These are phyloP conservation scores for Tricladium varicosporioides DNA, from an alignment of 2,329 filamentous ascomycete species.

Conservation along the genomic window DNA sequence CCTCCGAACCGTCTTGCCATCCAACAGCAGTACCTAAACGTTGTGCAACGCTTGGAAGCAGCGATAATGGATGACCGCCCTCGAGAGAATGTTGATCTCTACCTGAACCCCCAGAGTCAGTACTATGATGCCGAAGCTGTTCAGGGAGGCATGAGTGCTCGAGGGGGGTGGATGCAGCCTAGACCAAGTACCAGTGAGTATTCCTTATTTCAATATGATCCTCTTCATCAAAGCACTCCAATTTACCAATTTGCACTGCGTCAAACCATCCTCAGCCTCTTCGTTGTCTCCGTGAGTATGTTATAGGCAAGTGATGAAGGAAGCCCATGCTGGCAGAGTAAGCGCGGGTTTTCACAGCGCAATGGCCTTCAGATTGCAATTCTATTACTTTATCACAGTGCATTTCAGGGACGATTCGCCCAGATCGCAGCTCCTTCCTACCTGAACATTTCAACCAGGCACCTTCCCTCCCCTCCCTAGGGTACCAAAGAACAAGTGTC, in stretches of 20 bases:
- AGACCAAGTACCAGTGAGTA: background rate
- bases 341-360: background rate
- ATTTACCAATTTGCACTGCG: too few relatives aligned
- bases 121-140: conserved; percentile 6
- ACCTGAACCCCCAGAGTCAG: conserved; percentile 2
- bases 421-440: background rate
- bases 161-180: background rate
- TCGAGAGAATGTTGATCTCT: conserved; percentile 1
- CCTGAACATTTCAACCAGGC: background rate
- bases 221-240: too few relatives aligned
- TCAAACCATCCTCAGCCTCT: too few relatives aligned
- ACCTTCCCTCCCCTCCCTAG: background rate
- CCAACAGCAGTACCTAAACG: conserved; percentile 1
- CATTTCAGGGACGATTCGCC: background rate
- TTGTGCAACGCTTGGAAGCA: background rate
- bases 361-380: background rate
- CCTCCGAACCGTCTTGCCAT: conserved; percentile 3
- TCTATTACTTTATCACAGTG: background rate
- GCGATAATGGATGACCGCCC: background rate
- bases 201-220: background rate
- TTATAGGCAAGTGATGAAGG: background rate
- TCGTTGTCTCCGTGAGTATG: too few relatives aligned
- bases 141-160: background rate
- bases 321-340: background rate
- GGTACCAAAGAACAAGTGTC: background rate